Evolutionary conservation across 495 filamentous ascomycete species (phyloP), one percentile per base, ranked within the genome.

Genomic region (Neurospora sp.): DNA sequence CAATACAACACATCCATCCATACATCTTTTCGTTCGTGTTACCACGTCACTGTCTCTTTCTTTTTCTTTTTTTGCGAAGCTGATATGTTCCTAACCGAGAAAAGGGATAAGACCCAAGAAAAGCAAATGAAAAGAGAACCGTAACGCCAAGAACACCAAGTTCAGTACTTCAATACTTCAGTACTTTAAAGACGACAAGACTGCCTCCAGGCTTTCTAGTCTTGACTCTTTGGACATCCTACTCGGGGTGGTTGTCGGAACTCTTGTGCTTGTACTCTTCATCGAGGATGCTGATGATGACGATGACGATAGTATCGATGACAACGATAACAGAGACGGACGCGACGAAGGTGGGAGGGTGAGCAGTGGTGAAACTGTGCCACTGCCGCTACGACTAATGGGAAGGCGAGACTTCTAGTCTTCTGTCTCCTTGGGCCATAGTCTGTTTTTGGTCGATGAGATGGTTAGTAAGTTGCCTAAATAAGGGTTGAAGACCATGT

Each of bases 381-480:
- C 53, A 61, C 53, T 35, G 27, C 53, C 27, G 53, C 53, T 61
- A 61, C 53, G 53, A 9, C 53, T 35, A 12, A 16, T 31, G 27
- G 53, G 53, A 61, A 71, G 69, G 44, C 35, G 18, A 70, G 44
- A 40, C 68, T 70, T 48, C 73, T 78, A 81, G 20, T 77, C 75
- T 5, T 77, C 73, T 31, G 3, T 31, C 27, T 78, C 76, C 44
- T 81, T 77, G 59, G 79, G 79, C 79, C 79, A 81, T 6, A 81
- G 72, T 18, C 78, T 78, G 42, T 71, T 70, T 14, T 14, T 20
- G 20, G 20, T 22, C 40, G 4, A 4, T 27, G 45, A 53, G 45
- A 53, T 53, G 20, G 45, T 53, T 53, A 53, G 45, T 53, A 12
- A 12, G n/a, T 10, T 53, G 20, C 45, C 44, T 8, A 20, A 53